Evolutionary conservation across 495 filamentous ascomycete genomes (phyloP).

Genomic region (Hypoxylon fuscum): DNA sequence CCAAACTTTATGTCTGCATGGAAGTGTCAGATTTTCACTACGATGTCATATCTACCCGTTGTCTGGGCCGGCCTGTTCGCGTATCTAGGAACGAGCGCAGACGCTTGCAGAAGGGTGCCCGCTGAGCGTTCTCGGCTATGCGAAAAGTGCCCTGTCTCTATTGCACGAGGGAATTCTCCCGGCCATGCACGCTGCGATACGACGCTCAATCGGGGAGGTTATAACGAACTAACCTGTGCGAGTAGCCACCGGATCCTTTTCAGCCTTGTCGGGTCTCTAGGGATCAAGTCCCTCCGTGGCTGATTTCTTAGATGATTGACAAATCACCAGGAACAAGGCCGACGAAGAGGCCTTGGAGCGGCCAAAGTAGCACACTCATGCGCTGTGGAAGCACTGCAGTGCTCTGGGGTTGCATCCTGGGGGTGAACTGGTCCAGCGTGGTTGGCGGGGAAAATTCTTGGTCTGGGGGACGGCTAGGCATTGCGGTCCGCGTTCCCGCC

Average conservation of each 20-base stretch:
- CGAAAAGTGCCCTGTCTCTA: slow-evolving; percentile 34
- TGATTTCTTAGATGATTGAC: slow-evolving; percentile 42
- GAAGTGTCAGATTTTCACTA: slow-evolving; percentile 6
- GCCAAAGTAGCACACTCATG: slow-evolving; percentile 23
- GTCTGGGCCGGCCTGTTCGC: slow-evolving; percentile 41
- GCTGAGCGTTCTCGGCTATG: slow-evolving; percentile 40
- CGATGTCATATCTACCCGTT: slow-evolving; percentile 40
- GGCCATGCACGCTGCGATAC: slow-evolving; percentile 43
- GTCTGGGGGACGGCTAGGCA: slow-evolving; percentile 43
- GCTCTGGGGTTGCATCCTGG: slow-evolving; percentile 36
- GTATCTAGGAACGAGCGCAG: slow-evolving; percentile 36
- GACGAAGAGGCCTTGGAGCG: slow-evolving; percentile 15
- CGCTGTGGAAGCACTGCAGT: slow-evolving; percentile 30
- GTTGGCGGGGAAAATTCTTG: slow-evolving; percentile 44
- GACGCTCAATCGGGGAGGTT: slow-evolving; percentile 36
- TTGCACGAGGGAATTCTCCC: slow-evolving; percentile 45
- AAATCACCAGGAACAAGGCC: slow-evolving; percentile 31
- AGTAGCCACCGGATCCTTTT: slow-evolving; percentile 39
- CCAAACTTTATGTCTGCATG: slow-evolving; percentile 26
- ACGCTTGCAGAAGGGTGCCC: slow-evolving; percentile 35
- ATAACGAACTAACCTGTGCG: slow-evolving; percentile 19
- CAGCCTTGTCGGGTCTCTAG: slow-evolving; percentile 45
- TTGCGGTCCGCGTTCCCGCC: slow-evolving; percentile 41
- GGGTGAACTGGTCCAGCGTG: slow-evolving; percentile 34
- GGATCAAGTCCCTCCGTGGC: slow-evolving; percentile 42